phyloP scores from a whole-genome alignment of 2,329 filamentous ascomycete species.

The Chalaropsis thielavioides region DNA sequence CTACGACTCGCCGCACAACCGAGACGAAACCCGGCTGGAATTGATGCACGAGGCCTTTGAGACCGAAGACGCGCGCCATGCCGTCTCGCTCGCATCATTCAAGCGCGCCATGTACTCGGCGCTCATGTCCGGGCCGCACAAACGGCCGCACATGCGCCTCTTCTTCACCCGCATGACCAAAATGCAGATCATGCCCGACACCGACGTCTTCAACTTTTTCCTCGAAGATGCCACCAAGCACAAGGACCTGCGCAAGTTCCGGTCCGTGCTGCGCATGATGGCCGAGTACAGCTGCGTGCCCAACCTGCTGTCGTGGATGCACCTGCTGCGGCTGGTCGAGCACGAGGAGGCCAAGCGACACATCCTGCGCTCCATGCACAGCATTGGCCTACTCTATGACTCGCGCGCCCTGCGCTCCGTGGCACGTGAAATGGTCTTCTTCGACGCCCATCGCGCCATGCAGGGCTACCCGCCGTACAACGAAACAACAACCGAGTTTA shows the following conservation, averaged over 20 bases:
- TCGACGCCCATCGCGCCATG: slow-evolving; percentile 32
- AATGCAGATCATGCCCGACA: slow-evolving; percentile 30
- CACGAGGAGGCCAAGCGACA: slow-evolving; percentile 40
- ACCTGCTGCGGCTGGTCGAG: slow-evolving; percentile 40
- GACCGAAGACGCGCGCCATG: slow-evolving; percentile 24
- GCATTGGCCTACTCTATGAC: slow-evolving; percentile 30
- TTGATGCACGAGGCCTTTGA: slow-evolving; percentile 29
- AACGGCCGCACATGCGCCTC: slow-evolving; percentile 21
- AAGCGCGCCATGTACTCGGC: slow-evolving; percentile 34
- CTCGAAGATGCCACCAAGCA: slow-evolving; percentile 29
- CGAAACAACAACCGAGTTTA: not conserved
- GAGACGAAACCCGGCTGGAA: slow-evolving; percentile 27
- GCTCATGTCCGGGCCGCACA: slow-evolving; percentile 21
- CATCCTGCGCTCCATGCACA: slow-evolving; percentile 34
- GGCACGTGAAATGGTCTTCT: slow-evolving; percentile 30
- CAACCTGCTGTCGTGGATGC: slow-evolving; percentile 34
- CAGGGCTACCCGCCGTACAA: slow-evolving; percentile 21
- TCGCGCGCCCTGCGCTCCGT: slow-evolving; percentile 27
- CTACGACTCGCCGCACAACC: slow-evolving; percentile 26
- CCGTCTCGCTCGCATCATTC: slow-evolving; percentile 28
- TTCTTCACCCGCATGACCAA: slow-evolving; percentile 28
- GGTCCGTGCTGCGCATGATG: slow-evolving; percentile 30
- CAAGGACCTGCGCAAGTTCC: slow-evolving; percentile 31
- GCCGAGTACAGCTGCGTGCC: slow-evolving; percentile 26
- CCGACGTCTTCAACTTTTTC: slow-evolving; percentile 35